phyloP scores from a whole-genome alignment of 306 rosid genomes.

The Sesbania bispinosa region DNA sequence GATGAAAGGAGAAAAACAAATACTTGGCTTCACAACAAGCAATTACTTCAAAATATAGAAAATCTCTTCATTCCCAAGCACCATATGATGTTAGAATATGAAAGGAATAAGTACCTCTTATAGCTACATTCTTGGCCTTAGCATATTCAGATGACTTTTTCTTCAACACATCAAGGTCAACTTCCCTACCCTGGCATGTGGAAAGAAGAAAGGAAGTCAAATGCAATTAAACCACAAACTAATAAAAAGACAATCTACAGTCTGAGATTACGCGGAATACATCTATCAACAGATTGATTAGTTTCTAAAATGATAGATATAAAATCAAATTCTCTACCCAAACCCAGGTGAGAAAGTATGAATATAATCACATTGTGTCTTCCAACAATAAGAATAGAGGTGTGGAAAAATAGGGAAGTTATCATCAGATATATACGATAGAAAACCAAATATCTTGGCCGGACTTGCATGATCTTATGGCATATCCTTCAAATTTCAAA shows the following conservation, averaged over 20 bases:
- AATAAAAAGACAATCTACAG: not conserved
- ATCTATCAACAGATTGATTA: not conserved
- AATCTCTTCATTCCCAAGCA: not conserved
- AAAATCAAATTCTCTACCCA: conserved; percentile 5
- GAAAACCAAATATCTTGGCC: not conserved
- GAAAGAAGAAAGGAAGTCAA: conserved; percentile 7
- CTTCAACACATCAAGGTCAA: conserved; percentile 49
- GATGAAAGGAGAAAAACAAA: not conserved
- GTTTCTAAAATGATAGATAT: not conserved
- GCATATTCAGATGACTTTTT: conserved; percentile 66
- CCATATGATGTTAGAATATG: conserved; percentile 3
- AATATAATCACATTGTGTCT: not conserved
- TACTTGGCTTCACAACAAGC: not conserved
- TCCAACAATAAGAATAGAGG: not conserved
- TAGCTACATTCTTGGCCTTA: conserved; percentile 61
- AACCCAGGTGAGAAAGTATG: not conserved
- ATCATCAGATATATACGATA: not conserved
- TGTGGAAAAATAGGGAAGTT: not conserved
- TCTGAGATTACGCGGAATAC: not conserved
- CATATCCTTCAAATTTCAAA: not conserved
- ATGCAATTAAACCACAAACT: conserved; percentile 4
- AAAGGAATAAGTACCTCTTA: conserved; percentile 41
- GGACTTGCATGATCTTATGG: not conserved
- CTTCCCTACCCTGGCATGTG: conserved; percentile 56
- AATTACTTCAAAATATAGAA: not conserved